These are phyloP conservation scores for Acanthamoeba healyi DNA, from an alignment of 208 protist genomes.

Conservation along the genomic window DNA sequence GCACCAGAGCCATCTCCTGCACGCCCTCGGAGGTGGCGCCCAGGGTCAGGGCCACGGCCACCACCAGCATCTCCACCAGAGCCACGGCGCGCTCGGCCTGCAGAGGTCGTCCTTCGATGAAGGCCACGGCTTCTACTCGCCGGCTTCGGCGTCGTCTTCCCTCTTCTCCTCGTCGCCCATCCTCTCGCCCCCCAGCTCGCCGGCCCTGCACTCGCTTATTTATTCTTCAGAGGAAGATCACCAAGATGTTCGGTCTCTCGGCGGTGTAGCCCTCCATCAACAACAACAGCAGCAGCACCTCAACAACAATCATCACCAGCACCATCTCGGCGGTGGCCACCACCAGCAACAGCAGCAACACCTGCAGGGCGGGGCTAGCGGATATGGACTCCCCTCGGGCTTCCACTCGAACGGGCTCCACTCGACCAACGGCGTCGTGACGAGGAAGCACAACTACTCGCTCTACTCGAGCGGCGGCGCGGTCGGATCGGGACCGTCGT, in stretches of 20 bases:
- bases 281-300: background rate
- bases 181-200: constrained; percentile 1
- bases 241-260: background rate
- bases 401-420: constrained; percentile 49
- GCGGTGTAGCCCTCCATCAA: background rate
- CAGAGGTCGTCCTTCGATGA: constrained; percentile 51
- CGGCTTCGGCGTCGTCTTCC: background rate
- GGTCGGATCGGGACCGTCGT: background rate
- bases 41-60: background rate
- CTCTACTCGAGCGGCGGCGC: constrained; percentile 6
- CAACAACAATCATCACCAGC: constrained; percentile 42
- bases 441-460: constrained; percentile 65
- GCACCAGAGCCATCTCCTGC: background rate
- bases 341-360: constrained; percentile 26
- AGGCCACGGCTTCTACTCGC: constrained; percentile 52
- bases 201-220: constrained; percentile 7
- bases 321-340: background rate
- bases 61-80: background rate
- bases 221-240: constrained; percentile 65
- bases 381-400: background rate
- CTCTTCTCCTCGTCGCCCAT: constrained; percentile 59
- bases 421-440: constrained; percentile 55
- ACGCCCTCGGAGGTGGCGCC: background rate
- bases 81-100: background rate
- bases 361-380: background rate